These are phyloP conservation scores for Daldinia loculata DNA, from an alignment of 495 filamentous ascomycete genomes.

Conservation along the genomic window DNA sequence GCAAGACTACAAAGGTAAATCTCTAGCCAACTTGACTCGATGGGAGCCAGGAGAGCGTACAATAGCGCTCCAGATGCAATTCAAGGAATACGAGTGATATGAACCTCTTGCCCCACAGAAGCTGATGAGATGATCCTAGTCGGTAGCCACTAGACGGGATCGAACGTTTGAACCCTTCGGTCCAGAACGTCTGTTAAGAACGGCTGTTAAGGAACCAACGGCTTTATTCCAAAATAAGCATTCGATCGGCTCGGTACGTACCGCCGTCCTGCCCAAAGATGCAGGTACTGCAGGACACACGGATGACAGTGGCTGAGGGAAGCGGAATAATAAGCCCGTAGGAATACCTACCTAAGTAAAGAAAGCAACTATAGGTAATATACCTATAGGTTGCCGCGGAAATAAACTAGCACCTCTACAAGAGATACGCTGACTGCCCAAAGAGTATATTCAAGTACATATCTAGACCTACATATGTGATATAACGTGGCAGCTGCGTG, in stretches of 20 bases:
- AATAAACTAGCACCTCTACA: not conserved
- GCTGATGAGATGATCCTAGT: constrained; percentile 27
- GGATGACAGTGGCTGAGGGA: not conserved
- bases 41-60: not conserved
- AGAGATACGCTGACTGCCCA: not conserved
- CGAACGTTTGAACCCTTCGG: constrained; percentile 25
- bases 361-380: not conserved
- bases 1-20: not conserved
- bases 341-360: not conserved
- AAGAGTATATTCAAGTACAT: too few species aligned
- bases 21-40: not conserved
- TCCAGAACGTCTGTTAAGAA: constrained; percentile 22
- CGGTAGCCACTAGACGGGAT: constrained; percentile 17
- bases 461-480: not conserved
- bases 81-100: constrained; percentile 21
- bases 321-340: not conserved
- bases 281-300: not conserved
- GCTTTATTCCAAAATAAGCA: constrained; percentile 9
- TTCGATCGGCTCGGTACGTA: constrained; percentile 12
- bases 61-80: not conserved
- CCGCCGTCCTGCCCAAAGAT: constrained; percentile 1
- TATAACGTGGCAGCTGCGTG: not conserved
- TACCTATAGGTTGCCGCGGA: not conserved
- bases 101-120: constrained; percentile 13
- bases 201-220: constrained; percentile 9